A percentile compares a stretch with the other conserved stretches of the same genome.
Conservation (phyloP, 2,329 filamentous ascomycete genomes). For the Colletotrichum lupini region DNA sequence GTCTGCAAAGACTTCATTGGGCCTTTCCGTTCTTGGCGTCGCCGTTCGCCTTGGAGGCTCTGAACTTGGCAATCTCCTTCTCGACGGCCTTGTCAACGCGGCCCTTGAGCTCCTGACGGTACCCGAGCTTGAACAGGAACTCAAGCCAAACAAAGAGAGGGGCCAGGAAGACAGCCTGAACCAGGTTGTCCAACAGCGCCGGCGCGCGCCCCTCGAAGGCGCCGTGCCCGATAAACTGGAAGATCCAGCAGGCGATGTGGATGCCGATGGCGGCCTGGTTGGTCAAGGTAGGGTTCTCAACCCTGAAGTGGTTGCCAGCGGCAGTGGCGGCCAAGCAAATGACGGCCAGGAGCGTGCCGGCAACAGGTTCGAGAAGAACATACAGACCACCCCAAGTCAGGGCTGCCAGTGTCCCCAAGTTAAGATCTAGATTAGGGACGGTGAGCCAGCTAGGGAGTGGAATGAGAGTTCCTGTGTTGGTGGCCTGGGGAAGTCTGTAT, state of each 20-base stretch:
- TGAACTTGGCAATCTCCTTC: constrained; percentile 82
- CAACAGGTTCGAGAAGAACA: constrained; percentile 92
- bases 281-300: constrained; percentile 60
- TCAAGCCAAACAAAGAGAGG: constrained; percentile 99
- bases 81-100: constrained; percentile 82
- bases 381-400: constrained; percentile 83
- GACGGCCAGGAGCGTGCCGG: constrained; percentile 80
- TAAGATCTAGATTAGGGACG: constrained; percentile 74
- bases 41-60: constrained; percentile 61
- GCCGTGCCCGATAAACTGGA: constrained; percentile 93
- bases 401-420: constrained; percentile 72
- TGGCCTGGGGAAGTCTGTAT: constrained; percentile 56
- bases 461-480: constrained; percentile 72
- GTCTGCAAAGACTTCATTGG: constrained; percentile 48
- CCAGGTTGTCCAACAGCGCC: constrained; percentile 88
- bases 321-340: constrained; percentile 82
- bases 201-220: constrained; percentile 89
- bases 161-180: constrained; percentile 91
- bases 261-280: constrained; percentile 71
- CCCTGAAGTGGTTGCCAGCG: constrained; percentile 78
- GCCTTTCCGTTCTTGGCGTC: constrained; percentile 61
- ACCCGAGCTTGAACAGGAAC: constrained; percentile 88
- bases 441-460: constrained; percentile 75
- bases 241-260: constrained; percentile 82
- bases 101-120: constrained; percentile 86